phyloP scores from a whole-genome alignment of 768 basidiomycete genomes.

The Suillus subalutaceus region DNA sequence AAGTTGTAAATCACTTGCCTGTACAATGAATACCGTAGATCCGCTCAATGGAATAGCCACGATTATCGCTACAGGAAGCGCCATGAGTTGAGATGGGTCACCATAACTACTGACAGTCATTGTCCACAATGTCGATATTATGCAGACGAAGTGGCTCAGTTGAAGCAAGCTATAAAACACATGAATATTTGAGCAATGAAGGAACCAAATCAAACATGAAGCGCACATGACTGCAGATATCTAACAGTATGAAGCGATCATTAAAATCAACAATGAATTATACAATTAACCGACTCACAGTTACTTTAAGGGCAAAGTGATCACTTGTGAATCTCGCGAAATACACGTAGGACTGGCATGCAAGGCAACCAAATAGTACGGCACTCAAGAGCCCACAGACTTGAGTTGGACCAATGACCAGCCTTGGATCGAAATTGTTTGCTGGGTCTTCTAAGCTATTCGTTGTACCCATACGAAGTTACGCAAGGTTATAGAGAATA shows the following conservation, averaged over 20 bases:
- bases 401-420: constrained; percentile 15
- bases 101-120: constrained; percentile 4
- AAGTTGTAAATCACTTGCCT: not conserved
- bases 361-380: constrained; percentile 17
- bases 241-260: not conserved
- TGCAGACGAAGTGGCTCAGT: not conserved
- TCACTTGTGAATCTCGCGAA: constrained; percentile 12
- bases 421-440: not conserved
- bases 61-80: not conserved
- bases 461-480: not conserved
- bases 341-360: constrained; percentile 17
- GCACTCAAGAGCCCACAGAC: constrained; percentile 15
- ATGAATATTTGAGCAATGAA: not conserved
- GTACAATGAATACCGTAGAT: not conserved
- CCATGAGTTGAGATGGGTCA: not conserved
- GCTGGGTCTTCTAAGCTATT: not conserved
- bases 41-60: constrained; percentile 2
- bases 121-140: constrained; percentile 5
- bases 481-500: not conserved
- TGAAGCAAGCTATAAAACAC: not conserved
- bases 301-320: constrained; percentile 10
- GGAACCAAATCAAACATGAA: not conserved
- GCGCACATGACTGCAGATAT: constrained; percentile 5
- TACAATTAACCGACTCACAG: not conserved
- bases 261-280: not conserved